Evolutionary conservation across 495 filamentous ascomycete genomes (phyloP), one percentile per base, ranked within the genome.

Genomic region (Hypoxylon intermedium): DNA sequence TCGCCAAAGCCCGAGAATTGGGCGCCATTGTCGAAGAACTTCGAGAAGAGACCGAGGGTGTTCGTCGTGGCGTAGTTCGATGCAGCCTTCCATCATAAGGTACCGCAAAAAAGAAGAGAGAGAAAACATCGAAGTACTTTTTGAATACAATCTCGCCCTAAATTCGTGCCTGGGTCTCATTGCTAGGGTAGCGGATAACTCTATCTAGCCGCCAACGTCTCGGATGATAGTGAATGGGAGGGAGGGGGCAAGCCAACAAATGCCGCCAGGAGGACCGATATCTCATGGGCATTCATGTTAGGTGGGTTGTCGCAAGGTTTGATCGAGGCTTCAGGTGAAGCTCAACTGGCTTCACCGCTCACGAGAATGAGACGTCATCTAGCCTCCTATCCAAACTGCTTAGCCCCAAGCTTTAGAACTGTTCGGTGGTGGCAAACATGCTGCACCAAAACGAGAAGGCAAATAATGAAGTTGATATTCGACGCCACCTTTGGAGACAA

Each of bases 31-130:
- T 84, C 19, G 74, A 84, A 38, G 79, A 83, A 30, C 74, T 93
- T 28, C 78, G 86, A 69, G 85, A 92, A 67, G 83, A 85, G 58
- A 79, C 75, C 11, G 71, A 85, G 47, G 85, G 87, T 45, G 78
- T 88, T n/a, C 74, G 77, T 28, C 73, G 82, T 19, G 81, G 76
- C 13, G 79, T 83, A 11, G 78, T 85, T 37, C 67, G 68, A n/a
- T 81, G 79, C 34, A 48, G 61, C 5, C 64, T 81, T 20, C 53
- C 40, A n/a, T 37, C 38, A 11, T n/a, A 49, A 12, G 3, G 33
- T 26, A 18, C 44, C n/a, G n/a, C n/a, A n/a, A n/a, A n/a, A n/a
- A n/a, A n/a, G n/a, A n/a, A n/a, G n/a, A n/a, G n/a, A n/a, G 7
- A 26, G 7, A 7, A 26, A 3, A 26, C 7, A 7, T 26, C 24